A percentile compares a stretch with the other conserved stretches of the same genome.
These are phyloP conservation scores for Xylaria sp. DNA, from an alignment of 2,329 filamentous ascomycete species.

Conservation along the genomic window DNA sequence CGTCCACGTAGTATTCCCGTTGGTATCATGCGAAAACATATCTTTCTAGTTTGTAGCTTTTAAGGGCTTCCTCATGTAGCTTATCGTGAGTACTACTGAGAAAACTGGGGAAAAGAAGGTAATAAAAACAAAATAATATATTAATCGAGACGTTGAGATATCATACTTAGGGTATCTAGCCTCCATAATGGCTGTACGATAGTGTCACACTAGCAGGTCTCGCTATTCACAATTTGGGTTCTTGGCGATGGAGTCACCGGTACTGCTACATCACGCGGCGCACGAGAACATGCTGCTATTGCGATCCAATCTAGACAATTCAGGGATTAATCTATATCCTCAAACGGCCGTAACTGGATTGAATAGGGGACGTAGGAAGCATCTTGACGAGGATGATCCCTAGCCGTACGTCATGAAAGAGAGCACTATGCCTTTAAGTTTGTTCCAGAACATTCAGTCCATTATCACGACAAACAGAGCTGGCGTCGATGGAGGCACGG, in stretches of 20 bases:
- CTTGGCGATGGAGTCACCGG: conserved; percentile 10
- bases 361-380: not conserved
- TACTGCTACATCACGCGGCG: conserved; percentile 4
- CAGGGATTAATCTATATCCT: not conserved
- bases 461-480: conserved; percentile 7
- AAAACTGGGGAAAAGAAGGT: not conserved
- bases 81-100: not conserved
- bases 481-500: conserved; percentile 3
- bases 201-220: conserved; percentile 5
- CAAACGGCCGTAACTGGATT: not conserved
- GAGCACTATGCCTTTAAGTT: not conserved
- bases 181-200: not conserved
- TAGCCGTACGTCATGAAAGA: not conserved
- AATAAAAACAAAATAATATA: not conserved
- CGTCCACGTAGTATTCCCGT: not conserved
- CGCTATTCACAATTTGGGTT: conserved; percentile 3
- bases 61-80: not conserved
- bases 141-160: not conserved
- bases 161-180: not conserved
- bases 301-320: conserved; percentile 2
- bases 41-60: conserved; percentile 1
- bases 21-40: not conserved
- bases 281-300: conserved; percentile 1
- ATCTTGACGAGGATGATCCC: conserved; percentile 10
- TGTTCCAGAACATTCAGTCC: conserved; percentile 5